Percentiles rank a stretch among this genome's conserved stretches.
Conservation (phyloP, 1,284 basidiomycete genomes). For the Ceratobasidium sp. region DNA sequence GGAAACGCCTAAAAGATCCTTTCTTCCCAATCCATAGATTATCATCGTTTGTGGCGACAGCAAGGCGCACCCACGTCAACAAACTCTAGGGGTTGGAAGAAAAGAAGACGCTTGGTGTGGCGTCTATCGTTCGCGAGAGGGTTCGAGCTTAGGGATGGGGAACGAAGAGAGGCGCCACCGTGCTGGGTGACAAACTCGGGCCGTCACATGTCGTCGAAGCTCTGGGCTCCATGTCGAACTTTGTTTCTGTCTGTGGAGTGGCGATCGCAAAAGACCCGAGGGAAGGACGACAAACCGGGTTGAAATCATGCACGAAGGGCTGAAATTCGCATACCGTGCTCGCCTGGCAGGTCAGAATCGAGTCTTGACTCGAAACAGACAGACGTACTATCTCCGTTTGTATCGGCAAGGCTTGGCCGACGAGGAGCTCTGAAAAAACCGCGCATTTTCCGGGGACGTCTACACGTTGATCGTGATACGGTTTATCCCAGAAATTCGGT, state of each 20-base stretch:
- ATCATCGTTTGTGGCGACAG: neutral
- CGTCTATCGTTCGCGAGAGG: neutral
- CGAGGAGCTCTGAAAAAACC: neutral
- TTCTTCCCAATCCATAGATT: neutral
- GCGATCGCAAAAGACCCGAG: too few relatives aligned
- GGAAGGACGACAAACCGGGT: neutral
- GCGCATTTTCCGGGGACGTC: neutral
- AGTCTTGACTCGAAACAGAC: slow-evolving; percentile 11
- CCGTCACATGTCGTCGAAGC: neutral
- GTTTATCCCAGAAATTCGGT: slow-evolving; percentile 8
- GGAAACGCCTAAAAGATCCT: slow-evolving; percentile 16
- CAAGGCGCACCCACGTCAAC: neutral
- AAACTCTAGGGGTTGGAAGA: neutral
- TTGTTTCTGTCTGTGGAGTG: too few relatives aligned
- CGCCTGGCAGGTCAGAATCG: neutral
- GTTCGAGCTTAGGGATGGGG: neutral
- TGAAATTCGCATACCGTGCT: neutral
- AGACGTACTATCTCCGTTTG: neutral
- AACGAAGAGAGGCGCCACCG: slow-evolving; percentile 9
- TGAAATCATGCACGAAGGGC: slow-evolving; percentile 1
- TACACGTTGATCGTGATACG: neutral
- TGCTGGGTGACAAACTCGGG: too few relatives aligned
- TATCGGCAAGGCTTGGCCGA: neutral
- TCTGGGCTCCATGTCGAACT: neutral
- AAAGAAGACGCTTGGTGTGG: neutral